Evolutionary conservation across 768 basidiomycete genomes (phyloP), one percentile per base, ranked within the genome.

Genomic region (Phaeolepiota aurea): DNA sequence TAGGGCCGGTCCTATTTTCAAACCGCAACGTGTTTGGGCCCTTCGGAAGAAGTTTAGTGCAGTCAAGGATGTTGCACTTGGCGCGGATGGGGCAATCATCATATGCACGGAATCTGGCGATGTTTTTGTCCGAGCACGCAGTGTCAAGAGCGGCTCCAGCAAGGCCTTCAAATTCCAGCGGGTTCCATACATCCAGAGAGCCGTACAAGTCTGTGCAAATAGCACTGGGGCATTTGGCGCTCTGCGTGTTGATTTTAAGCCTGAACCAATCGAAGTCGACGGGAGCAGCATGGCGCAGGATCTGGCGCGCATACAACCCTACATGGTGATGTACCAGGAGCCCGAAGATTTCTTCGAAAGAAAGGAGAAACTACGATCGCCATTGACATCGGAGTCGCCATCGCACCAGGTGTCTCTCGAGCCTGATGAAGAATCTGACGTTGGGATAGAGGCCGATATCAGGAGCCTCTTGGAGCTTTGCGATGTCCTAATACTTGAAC

Each of bases 91-190:
- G 3, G 77, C 84, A 12, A 76, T 96, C 53, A 82, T 96, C 54
- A 73, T 98, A 34, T 96, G 89, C 62, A 98, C 94, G 1, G 79
- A 86, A 46, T 93, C 94, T 3, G 94, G 94, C 0, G 92, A 97
- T 51, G 92, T 94, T 21, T 97, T 85, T 54, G 72, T 93, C 16
- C 83, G 92, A 16, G 71, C 79, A 14, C 75, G 89, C 19, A 77
- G 64, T 43, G 45, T 57, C 4, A 65, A 58, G 21, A 50, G 50
- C 16, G 34, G 48, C 5, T 44, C 49, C 12, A 57, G 51, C 18
- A 83, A 82, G 54, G 55, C 74, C 1, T 74, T 75, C 66, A 91
- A 83, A 62, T 94, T 91, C 55, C 77, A 82, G 44, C 78, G 83
- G 10, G 64, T 96, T 1, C 79, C 85, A 0, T 78, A 77, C 48